phyloP scores from a whole-genome alignment of 1,284 basidiomycete genomes.

The Pisolithus thermaeus region DNA sequence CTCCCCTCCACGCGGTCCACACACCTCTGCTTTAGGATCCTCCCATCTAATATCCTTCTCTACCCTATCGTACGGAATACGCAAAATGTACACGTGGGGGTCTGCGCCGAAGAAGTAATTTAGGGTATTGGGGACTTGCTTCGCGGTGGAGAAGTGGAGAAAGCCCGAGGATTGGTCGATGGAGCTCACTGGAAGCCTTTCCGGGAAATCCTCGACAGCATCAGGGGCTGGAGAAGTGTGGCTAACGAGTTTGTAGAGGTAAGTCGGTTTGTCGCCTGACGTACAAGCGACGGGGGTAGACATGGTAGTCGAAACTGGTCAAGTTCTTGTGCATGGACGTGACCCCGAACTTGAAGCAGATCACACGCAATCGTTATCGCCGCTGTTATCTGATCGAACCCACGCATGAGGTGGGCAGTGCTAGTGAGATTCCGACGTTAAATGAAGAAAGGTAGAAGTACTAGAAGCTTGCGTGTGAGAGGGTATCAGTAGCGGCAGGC shows the following conservation, averaged over 20 bases:
- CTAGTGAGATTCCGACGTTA: not conserved
- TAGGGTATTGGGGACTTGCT: slow-evolving; percentile 20
- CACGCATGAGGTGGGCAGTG: too few species aligned
- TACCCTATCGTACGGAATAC: slow-evolving; percentile 18
- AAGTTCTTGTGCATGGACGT: too few species aligned
- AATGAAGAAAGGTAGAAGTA: not conserved
- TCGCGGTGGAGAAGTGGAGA: slow-evolving; percentile 25
- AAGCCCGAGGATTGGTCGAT: slow-evolving; percentile 22
- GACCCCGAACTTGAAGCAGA: too few species aligned
- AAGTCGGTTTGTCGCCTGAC: slow-evolving; percentile 14
- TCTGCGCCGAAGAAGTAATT: slow-evolving; percentile 17
- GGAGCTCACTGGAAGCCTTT: slow-evolving; percentile 20
- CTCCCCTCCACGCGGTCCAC: slow-evolving; percentile 21
- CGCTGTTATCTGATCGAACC: too few species aligned
- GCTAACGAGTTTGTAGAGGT: slow-evolving; percentile 26
- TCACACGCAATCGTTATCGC: too few species aligned
- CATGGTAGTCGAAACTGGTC: not conserved
- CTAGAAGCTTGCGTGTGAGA: not conserved
- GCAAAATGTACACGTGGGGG: slow-evolving; percentile 16
- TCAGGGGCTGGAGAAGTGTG: slow-evolving; percentile 10
- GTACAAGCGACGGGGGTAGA: not conserved
- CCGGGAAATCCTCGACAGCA: slow-evolving; percentile 12
- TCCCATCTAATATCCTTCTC: slow-evolving; percentile 20
- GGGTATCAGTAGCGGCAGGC: not conserved
- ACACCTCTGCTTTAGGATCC: slow-evolving; percentile 16